These are phyloP conservation scores for Parathielavia hyrcaniae DNA, from an alignment of 495 filamentous ascomycete species.

Conservation along the genomic window DNA sequence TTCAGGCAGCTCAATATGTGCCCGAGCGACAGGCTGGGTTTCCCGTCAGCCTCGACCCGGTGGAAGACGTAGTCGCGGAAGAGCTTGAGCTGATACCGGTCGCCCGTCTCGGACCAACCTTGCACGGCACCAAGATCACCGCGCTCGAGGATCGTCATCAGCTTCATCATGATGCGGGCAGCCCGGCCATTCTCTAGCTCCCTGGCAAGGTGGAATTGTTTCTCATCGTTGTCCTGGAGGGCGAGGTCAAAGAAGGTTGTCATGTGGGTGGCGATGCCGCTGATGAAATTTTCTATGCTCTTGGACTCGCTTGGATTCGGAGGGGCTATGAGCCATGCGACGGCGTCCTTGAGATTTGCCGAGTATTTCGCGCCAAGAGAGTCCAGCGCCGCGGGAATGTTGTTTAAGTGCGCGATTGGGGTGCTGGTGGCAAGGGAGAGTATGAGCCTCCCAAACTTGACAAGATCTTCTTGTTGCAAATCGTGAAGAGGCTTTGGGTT, in stretches of 20 bases:
- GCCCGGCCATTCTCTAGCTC: conserved; percentile 92
- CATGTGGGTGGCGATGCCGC: conserved; percentile 66
- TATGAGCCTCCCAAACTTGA: conserved; percentile 76
- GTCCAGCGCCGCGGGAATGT: conserved; percentile 57
- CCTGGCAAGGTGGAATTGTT: conserved; percentile 51
- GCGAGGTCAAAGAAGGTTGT: conserved; percentile 63
- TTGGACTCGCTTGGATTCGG: conserved; percentile 49
- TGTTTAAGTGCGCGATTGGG: conserved; percentile 47
- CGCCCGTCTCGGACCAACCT: conserved; percentile 81
- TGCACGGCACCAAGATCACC: conserved; percentile 70
- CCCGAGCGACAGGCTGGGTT: conserved; percentile 72
- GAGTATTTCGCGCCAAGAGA: conserved; percentile 66
- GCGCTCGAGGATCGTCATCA: conserved; percentile 79
- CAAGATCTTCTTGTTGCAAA: conserved; percentile 81
- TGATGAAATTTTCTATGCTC: conserved; percentile 69
- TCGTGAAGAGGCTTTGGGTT: conserved; percentile 56
- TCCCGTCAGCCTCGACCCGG: conserved; percentile 76
- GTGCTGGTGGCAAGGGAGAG: conserved; percentile 68
- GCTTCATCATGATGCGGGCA: conserved; percentile 73
- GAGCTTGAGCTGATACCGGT: conserved; percentile 84
- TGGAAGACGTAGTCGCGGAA: conserved; percentile 98
- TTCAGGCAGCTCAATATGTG: conserved; percentile 80
- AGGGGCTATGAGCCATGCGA: conserved; percentile 67
- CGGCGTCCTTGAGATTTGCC: conserved; percentile 62
- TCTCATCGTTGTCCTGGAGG: conserved; percentile 67